phyloP scores from a whole-genome alignment of 768 basidiomycete genomes.

The Dacryopinax primogenitus region DNA sequence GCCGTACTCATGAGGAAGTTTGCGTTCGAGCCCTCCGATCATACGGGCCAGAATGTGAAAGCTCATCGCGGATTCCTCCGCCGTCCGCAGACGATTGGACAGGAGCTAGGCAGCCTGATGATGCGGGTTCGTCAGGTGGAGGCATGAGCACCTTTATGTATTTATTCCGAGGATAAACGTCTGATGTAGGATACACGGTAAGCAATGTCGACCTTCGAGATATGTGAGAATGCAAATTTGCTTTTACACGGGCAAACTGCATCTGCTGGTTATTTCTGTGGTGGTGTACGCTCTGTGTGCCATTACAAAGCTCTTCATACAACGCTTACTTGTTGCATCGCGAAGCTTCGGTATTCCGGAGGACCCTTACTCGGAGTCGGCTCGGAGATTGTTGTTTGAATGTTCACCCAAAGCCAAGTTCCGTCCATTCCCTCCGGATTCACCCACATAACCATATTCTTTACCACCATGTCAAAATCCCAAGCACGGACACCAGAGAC shows the following conservation, averaged over 20 bases:
- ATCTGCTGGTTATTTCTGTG: no score
- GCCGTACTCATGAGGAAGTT: not conserved
- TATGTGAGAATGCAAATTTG: no score
- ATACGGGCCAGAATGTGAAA: not conserved
- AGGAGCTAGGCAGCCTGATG: not conserved
- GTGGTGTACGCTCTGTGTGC: no score
- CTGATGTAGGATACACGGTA: no score
- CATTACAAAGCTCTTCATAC: no score
- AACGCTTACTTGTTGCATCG: no score
- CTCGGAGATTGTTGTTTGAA: not conserved
- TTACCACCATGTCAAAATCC: not conserved
- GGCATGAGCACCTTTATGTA: no score
- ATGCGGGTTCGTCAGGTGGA: not conserved
- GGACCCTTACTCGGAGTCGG: slow-evolving; percentile 6
- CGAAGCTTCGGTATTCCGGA: not conserved
- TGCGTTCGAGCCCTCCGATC: not conserved
- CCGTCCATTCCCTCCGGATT: not conserved
- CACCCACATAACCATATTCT: not conserved
- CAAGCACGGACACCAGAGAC: not conserved
- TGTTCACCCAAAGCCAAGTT: not conserved
- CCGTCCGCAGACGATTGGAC: not conserved
- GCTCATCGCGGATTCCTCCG: not conserved
- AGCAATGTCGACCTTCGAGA: no score
- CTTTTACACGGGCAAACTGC: no score
- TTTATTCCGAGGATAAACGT: no score